Base-by-base conservation (phyloP, 1,284 basidiomycete species). In the Apiotrichum laibachii region DNA sequence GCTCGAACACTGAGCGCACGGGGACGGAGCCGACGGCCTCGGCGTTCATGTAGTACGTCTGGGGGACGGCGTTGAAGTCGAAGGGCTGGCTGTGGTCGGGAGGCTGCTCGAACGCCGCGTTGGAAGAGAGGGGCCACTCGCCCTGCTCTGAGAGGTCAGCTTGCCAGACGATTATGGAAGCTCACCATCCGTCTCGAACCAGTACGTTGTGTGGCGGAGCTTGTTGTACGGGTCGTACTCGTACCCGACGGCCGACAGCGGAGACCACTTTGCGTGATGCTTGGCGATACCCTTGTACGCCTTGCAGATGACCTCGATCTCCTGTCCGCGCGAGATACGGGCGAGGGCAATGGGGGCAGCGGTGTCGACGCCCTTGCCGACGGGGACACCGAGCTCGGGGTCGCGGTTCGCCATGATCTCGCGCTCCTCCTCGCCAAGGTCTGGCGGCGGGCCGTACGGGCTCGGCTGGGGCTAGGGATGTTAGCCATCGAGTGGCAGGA, bases 171-270 rank as follows among this genome's bases (percentile, higher is more conserved):
- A 11, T 37, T 37, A 4, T 13, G 37, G 12, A 35, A 3, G 63
- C 77, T 53, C 46, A 77, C 77, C 72, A 70, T 92, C 88, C 40
- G 82, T 83, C 80, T 99, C 96, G 75, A 85, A 93, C 96, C 96
- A 99, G 77, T 96, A 87, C 5, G 90, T 87, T 2, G 96, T 99
- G 78, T 99, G 96, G 59, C 92, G 85, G 35, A 99, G 82, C 75
- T 92, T 91, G 81, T 99, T 99, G 81, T 98, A 85, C 15, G 96
- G 96, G 78, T 99, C 96, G 71, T 99, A 99, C 80, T 99, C 96
- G 69, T 96, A 99, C 2, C 88, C 87, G 21, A 99, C 87, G 2
- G 96, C 93, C 1, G 92, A 90, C 59, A 93, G 90, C 15, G 96
- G 95, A 0, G 92, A 96, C 93, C 95, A 99, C 80, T 99, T 99